These are phyloP conservation scores for Anthostomella pinea DNA, from an alignment of 2,329 filamentous ascomycete genomes.

Conservation along the genomic window DNA sequence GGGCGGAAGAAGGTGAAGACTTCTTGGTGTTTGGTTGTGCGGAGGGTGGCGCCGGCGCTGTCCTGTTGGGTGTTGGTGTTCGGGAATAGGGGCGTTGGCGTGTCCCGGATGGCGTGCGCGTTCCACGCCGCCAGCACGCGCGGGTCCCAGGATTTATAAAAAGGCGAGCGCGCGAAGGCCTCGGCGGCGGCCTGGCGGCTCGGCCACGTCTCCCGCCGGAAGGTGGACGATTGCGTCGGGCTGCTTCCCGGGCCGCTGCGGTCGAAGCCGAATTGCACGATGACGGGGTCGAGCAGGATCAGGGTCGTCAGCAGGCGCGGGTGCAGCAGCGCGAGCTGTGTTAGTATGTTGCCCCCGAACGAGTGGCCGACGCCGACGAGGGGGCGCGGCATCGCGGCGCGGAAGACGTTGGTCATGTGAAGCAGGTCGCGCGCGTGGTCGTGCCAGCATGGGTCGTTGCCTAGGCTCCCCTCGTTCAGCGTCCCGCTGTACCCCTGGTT, in stretches of 20 bases:
- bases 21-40: conserved; percentile 85
- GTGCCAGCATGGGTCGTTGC: conserved; percentile 85
- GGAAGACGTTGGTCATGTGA: conserved; percentile 81
- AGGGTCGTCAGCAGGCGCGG: conserved; percentile 75
- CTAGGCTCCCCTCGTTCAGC: conserved; percentile 71
- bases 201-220: conserved; percentile 79
- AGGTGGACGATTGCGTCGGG: conserved; percentile 61
- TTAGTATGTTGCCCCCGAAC: conserved; percentile 75
- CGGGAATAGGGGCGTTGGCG: conserved; percentile 62
- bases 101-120: conserved; percentile 68
- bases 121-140: conserved; percentile 75
- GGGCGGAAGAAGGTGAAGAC: conserved; percentile 74
- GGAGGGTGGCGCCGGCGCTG: conserved; percentile 61
- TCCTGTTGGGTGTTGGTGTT: conserved; percentile 32
- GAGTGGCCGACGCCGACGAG: conserved; percentile 85
- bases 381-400: conserved; percentile 74
- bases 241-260: conserved; percentile 34
- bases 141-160: conserved; percentile 80
- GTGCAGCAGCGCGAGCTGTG: conserved; percentile 70
- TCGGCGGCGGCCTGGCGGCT: conserved; percentile 66
- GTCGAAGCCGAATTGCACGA: conserved; percentile 50
- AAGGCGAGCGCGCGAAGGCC: conserved; percentile 65
- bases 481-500: conserved; percentile 78
- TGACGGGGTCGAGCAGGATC: conserved; percentile 81
- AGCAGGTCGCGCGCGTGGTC: conserved; percentile 84